These are phyloP conservation scores for Passiflora organensis DNA, from an alignment of 345 rosid genomes.

Conservation along the genomic window DNA sequence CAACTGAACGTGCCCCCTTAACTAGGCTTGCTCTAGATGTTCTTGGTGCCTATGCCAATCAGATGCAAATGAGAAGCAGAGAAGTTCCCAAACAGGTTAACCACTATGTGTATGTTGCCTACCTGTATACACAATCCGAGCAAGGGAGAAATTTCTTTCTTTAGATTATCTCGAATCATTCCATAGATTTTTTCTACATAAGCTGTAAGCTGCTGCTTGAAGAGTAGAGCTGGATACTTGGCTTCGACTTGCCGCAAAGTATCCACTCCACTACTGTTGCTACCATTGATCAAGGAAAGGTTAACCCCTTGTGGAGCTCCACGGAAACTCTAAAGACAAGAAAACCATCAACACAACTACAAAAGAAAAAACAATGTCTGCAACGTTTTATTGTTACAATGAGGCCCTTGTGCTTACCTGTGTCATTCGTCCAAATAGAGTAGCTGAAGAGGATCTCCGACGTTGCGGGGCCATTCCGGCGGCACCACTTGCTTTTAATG, in stretches of 20 bases:
- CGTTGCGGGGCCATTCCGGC: slow-evolving; percentile 98
- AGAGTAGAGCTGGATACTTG: slow-evolving; percentile 92
- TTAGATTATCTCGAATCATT: slow-evolving; percentile 91
- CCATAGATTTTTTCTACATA: slow-evolving; percentile 96
- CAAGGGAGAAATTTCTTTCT: slow-evolving; percentile 93
- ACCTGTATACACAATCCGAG: slow-evolving; percentile 98
- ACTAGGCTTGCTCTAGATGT: slow-evolving; percentile 96
- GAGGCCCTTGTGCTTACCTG: slow-evolving; percentile 43
- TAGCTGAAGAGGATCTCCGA: slow-evolving; percentile 89
- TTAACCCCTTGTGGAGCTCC: slow-evolving; percentile 86
- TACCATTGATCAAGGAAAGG: slow-evolving; percentile 59
- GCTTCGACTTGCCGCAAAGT: slow-evolving; percentile 88
- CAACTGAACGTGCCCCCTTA: slow-evolving; percentile 81
- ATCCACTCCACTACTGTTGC: slow-evolving; percentile 55
- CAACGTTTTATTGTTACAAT: neutral
- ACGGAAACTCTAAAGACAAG: slow-evolving; percentile 67
- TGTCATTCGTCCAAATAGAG: slow-evolving; percentile 89
- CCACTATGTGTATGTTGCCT: neutral
- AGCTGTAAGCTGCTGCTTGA: slow-evolving; percentile 95
- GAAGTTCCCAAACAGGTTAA: too few relatives aligned
- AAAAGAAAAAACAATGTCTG: slow-evolving; percentile 10
- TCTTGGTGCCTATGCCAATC: slow-evolving; percentile 75
- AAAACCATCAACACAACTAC: slow-evolving; percentile 10
- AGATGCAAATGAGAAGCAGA: too few relatives aligned
- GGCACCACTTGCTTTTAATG: slow-evolving; percentile 90